Evolutionary conservation across 148 eudicot genomes (phyloP).

Genomic region (Camellia lanceoleosa): DNA sequence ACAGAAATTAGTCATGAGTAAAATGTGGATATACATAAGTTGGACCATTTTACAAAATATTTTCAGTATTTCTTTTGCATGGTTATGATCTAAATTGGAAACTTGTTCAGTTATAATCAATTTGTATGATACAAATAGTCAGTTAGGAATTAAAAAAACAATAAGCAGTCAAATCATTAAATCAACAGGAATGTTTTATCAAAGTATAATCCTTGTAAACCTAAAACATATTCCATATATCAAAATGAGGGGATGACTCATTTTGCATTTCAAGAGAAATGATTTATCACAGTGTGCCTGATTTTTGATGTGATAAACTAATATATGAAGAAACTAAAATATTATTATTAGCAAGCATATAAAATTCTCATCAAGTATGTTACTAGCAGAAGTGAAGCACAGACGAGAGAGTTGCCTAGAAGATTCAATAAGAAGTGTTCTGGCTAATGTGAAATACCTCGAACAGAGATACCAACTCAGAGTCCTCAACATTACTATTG

Average conservation of each 20-base stretch:
- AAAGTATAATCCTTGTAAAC: background rate
- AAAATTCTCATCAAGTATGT: background rate
- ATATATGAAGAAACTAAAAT: background rate
- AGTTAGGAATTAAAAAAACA: background rate
- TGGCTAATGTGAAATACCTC: constrained; percentile 32
- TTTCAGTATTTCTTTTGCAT: background rate
- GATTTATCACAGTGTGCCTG: background rate
- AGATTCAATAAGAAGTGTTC: background rate
- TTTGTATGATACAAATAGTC: background rate
- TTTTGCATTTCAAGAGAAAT: background rate
- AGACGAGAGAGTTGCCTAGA: background rate
- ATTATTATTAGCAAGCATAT: background rate
- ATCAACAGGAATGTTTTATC: background rate
- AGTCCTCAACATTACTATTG: constrained; percentile 56
- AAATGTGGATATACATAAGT: background rate
- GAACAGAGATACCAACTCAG: constrained; percentile 49
- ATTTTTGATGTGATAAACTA: constrained; percentile 1
- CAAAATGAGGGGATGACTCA: background rate
- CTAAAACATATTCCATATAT: background rate
- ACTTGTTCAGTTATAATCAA: background rate
- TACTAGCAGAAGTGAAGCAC: background rate
- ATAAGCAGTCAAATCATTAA: background rate
- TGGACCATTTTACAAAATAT: background rate
- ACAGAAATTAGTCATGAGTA: background rate
- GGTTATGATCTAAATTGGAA: background rate